Percentiles rank a stretch among this genome's conserved stretches.
These are phyloP conservation scores for Backusella circina DNA, from an alignment of 192 early-diverging fungal species.

Conservation along the genomic window DNA sequence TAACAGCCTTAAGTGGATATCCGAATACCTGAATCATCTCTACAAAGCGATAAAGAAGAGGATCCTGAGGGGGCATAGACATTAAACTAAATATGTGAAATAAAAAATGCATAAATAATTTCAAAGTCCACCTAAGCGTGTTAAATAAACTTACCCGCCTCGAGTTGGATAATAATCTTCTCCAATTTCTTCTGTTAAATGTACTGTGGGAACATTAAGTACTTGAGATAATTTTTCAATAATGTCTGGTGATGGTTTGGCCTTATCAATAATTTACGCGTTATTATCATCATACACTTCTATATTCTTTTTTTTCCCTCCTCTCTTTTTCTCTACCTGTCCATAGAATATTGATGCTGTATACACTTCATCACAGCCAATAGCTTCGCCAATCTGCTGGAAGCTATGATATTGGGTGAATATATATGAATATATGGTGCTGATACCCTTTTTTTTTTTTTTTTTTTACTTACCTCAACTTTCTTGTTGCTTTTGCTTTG, in stretches of 20 bases:
- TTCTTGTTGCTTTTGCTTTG: slow-evolving; percentile 28
- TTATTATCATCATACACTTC: background rate
- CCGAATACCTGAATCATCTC: slow-evolving; percentile 46
- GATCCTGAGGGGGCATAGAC: slow-evolving; percentile 39
- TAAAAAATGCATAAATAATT: background rate
- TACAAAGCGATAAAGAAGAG: slow-evolving; percentile 41
- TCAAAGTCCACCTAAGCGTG: background rate
- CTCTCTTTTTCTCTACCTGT: slow-evolving; percentile 36
- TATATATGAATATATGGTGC: background rate
- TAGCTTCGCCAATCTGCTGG: slow-evolving; percentile 47
- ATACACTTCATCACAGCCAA: slow-evolving; percentile 62
- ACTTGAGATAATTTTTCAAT: slow-evolving; percentile 26
- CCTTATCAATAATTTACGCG: slow-evolving; percentile 22
- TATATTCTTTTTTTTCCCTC: background rate
- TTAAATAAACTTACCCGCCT: slow-evolving; percentile 30
- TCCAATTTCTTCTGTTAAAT: slow-evolving; percentile 31
- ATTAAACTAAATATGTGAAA: slow-evolving; percentile 21
- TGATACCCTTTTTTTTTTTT: background rate
- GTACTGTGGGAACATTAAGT: slow-evolving; percentile 29
- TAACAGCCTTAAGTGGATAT: slow-evolving; percentile 40
- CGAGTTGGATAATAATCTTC: slow-evolving; percentile 35
- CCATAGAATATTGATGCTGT: slow-evolving; percentile 67
- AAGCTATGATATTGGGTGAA: too few species aligned
- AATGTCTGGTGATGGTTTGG: slow-evolving; percentile 35
- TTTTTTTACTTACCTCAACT: slow-evolving; percentile 21